Base-by-base conservation (phyloP, 1,284 basidiomycete genomes). In the Ceratobasidium sp. region DNA sequence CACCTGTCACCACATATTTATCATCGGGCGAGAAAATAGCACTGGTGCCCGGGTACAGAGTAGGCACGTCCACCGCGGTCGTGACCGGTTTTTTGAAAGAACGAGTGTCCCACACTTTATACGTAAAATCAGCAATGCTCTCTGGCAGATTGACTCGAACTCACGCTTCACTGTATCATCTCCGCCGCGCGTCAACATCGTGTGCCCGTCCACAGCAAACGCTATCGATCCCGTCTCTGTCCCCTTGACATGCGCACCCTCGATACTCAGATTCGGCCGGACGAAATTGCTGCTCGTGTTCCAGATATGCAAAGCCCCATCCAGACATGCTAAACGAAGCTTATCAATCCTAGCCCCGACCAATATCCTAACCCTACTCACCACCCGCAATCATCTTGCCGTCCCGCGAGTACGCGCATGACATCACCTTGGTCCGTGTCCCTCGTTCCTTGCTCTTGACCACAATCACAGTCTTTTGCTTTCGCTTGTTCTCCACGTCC, bases 401-500 rank as follows among this genome's bases (percentile, higher is more conserved):
- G 84, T 98, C 96, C 17, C 88, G 88, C 65, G 93, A 95, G 85
- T 96, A 98, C 26, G 90, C 90, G 82, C 95, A 97, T 4, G 92
- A 84, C 5, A 93, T 94, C 17, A 99, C 92, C 82, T 96, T 96
- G 13, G 97, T 99, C 79, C 96, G 89, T 20, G 94, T 92, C n/a
- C 98, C 98, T 65, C 97, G 88, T 80, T 97, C 95, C 83, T 97
- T 98, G 23, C 95, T 97, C 84, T 97, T 97, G 80, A 98, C 93
- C 11, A 98, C 96, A 80, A 99, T 96, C 45, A 98, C 95, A 0
- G 90, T 89, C 85, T 96, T 96, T 82, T 98, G 96, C 83, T 97
- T 97, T 61, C 92, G 89, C 81, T 90, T 92, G 81, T 95, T 90
- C 81, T 94, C 92, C 10, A 92, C 89, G 80, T 99, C 93, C 98